Base-by-base conservation (phyloP, 1,284 basidiomycete species). In the Blastosporella zonata region DNA sequence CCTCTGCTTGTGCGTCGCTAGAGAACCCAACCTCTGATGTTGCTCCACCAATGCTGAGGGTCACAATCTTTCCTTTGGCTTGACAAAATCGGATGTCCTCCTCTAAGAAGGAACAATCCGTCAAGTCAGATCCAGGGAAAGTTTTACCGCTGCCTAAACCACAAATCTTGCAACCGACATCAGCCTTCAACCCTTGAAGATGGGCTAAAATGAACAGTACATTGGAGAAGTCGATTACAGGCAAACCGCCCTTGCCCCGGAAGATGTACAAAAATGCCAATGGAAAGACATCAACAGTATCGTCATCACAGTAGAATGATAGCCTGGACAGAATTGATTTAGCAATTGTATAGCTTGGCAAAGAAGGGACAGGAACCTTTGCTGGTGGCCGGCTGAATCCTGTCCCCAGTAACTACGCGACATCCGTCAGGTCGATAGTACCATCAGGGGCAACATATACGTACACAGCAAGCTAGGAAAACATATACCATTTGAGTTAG, bases 1-100 rank as follows among this genome's bases (percentile, higher is more conserved):
- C 56, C 21, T 63, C 47, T 2, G 77, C 81, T 53, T 80, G 68
- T 0, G 68, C 56, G 43, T 79, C 78, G 31, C 68, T 74, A 23
- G 67, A 59, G 60, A 84, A 82, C 13, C 69, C 68, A 3, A 70
- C 72, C 18, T 67, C 62, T 8, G 78, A 77, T 1, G 72, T 74
- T 8, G 77, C 80, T 39, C 82, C 82, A 25, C 82, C 82, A 22
- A 84, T 64, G 49, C 77, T 79, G 46, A 84, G 67, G 1, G 81
- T 82, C 42, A 84, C 69, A 21, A 80, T 75, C 62, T 83, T 84
- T 36, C 82, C 82, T 39, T 74, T 77, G 4, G 71, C 64, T 60
- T 84, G 81, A 62, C 81, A 84, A 9, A 68, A 62, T 55, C 77
- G 57, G 51, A 84, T 83, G 50, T 77, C 75, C 6, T 71, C 56